phyloP scores from a whole-genome alignment of 805 yeast genomes.

The Candida jianshihensis region DNA sequence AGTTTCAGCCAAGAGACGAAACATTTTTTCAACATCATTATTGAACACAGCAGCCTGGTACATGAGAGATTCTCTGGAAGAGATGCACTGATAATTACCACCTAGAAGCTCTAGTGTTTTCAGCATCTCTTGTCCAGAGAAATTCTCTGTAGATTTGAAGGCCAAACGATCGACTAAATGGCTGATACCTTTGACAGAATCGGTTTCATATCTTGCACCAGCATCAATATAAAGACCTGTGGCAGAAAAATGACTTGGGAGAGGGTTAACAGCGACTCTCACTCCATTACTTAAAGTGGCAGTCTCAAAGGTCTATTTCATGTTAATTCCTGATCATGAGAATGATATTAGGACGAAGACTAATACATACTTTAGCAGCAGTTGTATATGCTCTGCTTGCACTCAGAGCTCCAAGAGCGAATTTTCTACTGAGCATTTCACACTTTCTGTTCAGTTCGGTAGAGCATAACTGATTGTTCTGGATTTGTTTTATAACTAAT shows the following conservation, averaged over 20 bases:
- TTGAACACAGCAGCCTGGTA: constrained; percentile 95
- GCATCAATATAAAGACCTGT: constrained; percentile 85
- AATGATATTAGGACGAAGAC: neutral
- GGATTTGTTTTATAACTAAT: too few species aligned
- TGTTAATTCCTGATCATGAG: constrained; percentile 4
- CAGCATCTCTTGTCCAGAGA: constrained; percentile 62
- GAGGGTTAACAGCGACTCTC: constrained; percentile 73
- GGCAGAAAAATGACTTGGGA: constrained; percentile 88
- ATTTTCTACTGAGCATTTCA: constrained; percentile 10
- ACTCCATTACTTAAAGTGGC: constrained; percentile 66
- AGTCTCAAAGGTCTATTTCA: constrained; percentile 12
- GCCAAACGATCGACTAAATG: constrained; percentile 85
- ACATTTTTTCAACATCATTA: constrained; percentile 73
- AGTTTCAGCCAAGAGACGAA: constrained; percentile 68
- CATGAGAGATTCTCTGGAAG: constrained; percentile 85
- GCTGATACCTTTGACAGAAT: constrained; percentile 58
- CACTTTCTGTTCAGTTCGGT: too few species aligned
- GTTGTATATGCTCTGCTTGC: constrained; percentile 16
- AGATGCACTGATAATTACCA: constrained; percentile 90
- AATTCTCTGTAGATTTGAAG: constrained; percentile 59
- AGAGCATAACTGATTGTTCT: too few species aligned
- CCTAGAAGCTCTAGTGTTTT: constrained; percentile 74
- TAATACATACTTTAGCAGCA: constrained; percentile 9
- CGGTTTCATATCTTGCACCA: constrained; percentile 79
- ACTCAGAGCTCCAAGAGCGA: neutral